Percentiles rank a stretch among this genome's conserved stretches.
Evolutionary conservation across 2,329 filamentous ascomycete genomes (phyloP).

Genomic region (Furcasterigmium furcatum): DNA sequence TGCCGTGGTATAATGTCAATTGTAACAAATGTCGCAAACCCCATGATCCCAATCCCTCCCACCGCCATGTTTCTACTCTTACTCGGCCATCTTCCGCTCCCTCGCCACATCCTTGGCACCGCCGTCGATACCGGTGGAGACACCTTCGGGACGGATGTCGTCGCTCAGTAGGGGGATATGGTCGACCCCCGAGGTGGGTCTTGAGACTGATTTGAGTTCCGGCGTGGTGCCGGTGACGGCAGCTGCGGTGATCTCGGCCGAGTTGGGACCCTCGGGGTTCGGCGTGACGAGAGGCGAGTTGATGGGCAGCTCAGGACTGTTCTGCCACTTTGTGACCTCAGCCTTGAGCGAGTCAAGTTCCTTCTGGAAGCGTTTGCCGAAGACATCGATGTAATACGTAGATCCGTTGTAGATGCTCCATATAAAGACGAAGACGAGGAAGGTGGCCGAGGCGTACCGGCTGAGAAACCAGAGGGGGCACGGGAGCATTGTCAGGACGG

Average conservation of each 20-base stretch:
- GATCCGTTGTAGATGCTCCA: slow-evolving; percentile 98
- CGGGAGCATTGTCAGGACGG: slow-evolving; percentile 87
- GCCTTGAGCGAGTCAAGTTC: slow-evolving; percentile 86
- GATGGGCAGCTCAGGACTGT: slow-evolving; percentile 45
- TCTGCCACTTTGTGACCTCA: slow-evolving; percentile 88
- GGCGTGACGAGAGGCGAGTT: slow-evolving; percentile 35
- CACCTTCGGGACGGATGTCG: slow-evolving; percentile 28
- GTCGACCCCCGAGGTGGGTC: slow-evolving; percentile 34
- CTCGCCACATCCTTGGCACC: slow-evolving; percentile 41
- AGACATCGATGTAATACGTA: slow-evolving; percentile 97
- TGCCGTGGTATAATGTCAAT: too few species aligned
- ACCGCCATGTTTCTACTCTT: too few species aligned
- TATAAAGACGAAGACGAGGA: slow-evolving; percentile 78
- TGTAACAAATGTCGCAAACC: too few species aligned
- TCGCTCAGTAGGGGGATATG: slow-evolving; percentile 55
- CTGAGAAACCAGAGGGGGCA: slow-evolving; percentile 95
- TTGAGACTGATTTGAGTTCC: slow-evolving; percentile 9
- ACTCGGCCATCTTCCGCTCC: slow-evolving; percentile 34
- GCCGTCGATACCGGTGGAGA: slow-evolving; percentile 39
- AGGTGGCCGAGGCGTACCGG: slow-evolving; percentile 71
- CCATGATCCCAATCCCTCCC: too few species aligned
- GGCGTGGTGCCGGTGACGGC: slow-evolving; percentile 12
- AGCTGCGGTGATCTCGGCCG: slow-evolving; percentile 6
- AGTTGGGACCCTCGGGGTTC: slow-evolving; percentile 13
- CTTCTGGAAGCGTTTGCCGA: slow-evolving; percentile 94